Conservation (phyloP, 495 filamentous ascomycete species). For the Clohesyomyces aquaticus region DNA sequence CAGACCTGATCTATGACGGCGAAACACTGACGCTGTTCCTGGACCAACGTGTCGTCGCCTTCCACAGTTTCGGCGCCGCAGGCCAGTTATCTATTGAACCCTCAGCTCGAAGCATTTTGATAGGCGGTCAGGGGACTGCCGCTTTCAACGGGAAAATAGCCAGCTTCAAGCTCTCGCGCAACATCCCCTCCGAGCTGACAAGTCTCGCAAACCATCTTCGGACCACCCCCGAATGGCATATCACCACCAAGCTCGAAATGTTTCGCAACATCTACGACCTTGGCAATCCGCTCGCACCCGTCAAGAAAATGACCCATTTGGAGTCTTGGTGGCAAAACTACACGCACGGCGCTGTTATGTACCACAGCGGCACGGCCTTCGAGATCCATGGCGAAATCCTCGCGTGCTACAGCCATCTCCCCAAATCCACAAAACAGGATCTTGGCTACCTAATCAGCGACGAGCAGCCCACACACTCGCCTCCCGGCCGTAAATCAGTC, state of each 20-base stretch:
- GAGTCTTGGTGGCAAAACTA: constrained; percentile 2
- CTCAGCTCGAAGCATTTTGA: neutral
- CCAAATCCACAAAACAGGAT: neutral
- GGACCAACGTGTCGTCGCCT: constrained; percentile 2
- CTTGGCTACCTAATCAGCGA: constrained; percentile 15
- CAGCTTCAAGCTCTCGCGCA: neutral
- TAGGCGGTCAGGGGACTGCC: neutral
- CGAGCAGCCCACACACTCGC: neutral
- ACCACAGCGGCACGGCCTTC: constrained; percentile 16
- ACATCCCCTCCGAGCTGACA: constrained; percentile 2
- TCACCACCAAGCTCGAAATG: constrained; percentile 21
- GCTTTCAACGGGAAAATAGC: constrained; percentile 9
- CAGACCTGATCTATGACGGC: constrained; percentile 14
- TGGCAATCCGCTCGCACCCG: constrained; percentile 1
- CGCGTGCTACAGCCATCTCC: neutral
- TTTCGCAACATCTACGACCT: constrained; percentile 11
- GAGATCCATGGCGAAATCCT: constrained; percentile 12
- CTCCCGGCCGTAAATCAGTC: neutral
- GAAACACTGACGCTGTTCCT: constrained; percentile 15
- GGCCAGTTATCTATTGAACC: neutral
- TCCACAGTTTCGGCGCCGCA: constrained; percentile 12
- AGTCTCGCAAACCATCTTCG: neutral
- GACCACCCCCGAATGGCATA: constrained; percentile 17
- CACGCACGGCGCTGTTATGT: constrained; percentile 1
- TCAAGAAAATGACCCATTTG: neutral